Evolutionary conservation across 306 rosid genomes (phyloP), one percentile per base, ranked within the genome.

Genomic region (Quercus alba): DNA sequence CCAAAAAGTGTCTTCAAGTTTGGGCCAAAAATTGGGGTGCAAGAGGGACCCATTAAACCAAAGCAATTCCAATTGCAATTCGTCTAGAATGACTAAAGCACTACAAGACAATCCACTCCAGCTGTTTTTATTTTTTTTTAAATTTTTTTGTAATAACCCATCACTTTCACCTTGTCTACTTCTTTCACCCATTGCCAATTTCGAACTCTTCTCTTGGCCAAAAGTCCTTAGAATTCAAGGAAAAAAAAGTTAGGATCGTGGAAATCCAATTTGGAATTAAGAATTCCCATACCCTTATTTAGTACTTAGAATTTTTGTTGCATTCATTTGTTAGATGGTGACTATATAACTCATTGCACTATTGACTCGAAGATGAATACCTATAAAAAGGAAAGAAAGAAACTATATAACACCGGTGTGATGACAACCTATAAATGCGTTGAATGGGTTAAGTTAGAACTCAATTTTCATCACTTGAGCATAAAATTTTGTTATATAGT

Each of bases 1-100:
- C 93, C 91, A 79, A 89, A 84, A 87, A 72, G 85, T 71, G 83
- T 56, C 81, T 75, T 85, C 82, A 31, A 81, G 84, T 75, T 75
- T 72, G 70, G 82, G 89, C 77, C 83, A 78, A 57, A 7, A 55
- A 41, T 14, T 21, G 12, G 75, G 77, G 14, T 21, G 82, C 76
- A 35, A 2, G 33, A 19, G 73, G 90, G 86, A 13, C 89, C 90
- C 90, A 86, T 68, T 31, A 35, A 49, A 33, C 82, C 86, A 74
- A 81, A 71, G 72, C 85, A 87, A 86, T 84, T 82, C 70, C 86
- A 73, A 82, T 77, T 89, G 56, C 82, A 77, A 81, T 81, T 83
- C 73, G 55, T 76, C 57, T 72, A 38, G 3, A 70, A 78, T 46
- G 77, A 82, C 80, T 82, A 84, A 81, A 59, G 30, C 49, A 67